phyloP scores from a whole-genome alignment of 2,329 filamentous ascomycete species.

The Raffaelea arxii region DNA sequence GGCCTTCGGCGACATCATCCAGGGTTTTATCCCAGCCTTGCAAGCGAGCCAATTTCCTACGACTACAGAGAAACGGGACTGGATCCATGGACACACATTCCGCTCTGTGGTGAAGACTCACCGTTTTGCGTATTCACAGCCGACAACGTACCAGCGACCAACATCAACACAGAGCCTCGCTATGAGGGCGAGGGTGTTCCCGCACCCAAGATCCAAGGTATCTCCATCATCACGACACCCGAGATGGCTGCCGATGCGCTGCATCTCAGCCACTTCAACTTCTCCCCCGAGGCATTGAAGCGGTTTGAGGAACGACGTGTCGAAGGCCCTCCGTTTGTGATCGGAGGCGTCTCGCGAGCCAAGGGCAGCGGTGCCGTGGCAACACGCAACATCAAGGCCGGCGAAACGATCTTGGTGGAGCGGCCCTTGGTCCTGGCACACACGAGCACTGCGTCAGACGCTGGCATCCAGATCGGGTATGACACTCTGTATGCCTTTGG shows the following conservation, averaged over 20 bases:
- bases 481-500: no score
- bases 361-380: conserved; percentile 21
- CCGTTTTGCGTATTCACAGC: conserved; percentile 18
- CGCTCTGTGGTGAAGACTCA: conserved; percentile 13
- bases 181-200: conserved; percentile 2
- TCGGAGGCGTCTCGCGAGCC: conserved; percentile 11
- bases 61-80: no score
- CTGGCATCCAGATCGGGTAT: no score
- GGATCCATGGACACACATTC: conserved; percentile 18
- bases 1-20: no score
- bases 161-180: conserved; percentile 4
- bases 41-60: no score
- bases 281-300: background rate
- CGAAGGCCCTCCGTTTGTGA: background rate
- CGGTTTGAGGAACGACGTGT: background rate
- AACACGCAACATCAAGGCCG: conserved; percentile 17
- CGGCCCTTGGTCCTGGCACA: conserved; percentile 19
- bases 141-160: conserved; percentile 10
- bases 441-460: no score
- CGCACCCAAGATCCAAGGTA: conserved; percentile 1
- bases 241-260: conserved; percentile 19
- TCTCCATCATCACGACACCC: conserved; percentile 20
- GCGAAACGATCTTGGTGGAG: conserved; percentile 21
- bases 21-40: no score
- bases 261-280: conserved; percentile 2